Evolutionary conservation across 805 yeast species (phyloP), one percentile per base, ranked within the genome.

Genomic region (Saccharomycopsis sp.): DNA sequence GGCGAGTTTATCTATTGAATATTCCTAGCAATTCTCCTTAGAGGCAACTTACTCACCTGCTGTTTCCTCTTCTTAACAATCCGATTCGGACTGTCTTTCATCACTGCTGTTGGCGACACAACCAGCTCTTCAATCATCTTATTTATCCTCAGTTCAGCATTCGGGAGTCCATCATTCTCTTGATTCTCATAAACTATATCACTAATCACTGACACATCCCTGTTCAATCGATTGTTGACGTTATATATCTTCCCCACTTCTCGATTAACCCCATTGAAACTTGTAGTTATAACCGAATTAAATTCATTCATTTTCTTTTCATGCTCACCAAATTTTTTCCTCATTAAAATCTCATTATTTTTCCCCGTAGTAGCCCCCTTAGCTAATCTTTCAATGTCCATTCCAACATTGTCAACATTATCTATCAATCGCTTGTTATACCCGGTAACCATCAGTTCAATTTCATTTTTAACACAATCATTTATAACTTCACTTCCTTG

Each of bases 81-180:
- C n/a, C n/a, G n/a, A n/a, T n/a, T n/a, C n/a, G n/a, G n/a, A n/a
- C n/a, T n/a, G n/a, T n/a, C n/a, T n/a, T n/a, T n/a, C n/a, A n/a
- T n/a, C n/a, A n/a, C n/a, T n/a, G n/a, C n/a, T n/a, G n/a, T n/a
- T n/a, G n/a, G n/a, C n/a, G n/a, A n/a, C n/a, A n/a, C n/a, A n/a
- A n/a, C 59, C 14, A 60, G 43, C 5, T 59, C 59, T 17, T 41
- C 32, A 19, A 59, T 47, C 26, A 59, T 28, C 19, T 51, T 41
- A 6, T 43, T 20, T 4, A 50, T 43, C 5, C 27, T 34, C 3
- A 7, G 4, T 28, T 50, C 44, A 36, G 53, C 50, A 33, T 55
- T 56, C 3, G 47, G 47, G 22, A 44, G 24, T 20, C 14, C n/a
- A 21, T 16, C 13, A 21, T 39, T 39, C 20, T 43, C 45, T 37